phyloP scores from a whole-genome alignment of 805 yeast species.

The Cyberlindnera euphorbiae region DNA sequence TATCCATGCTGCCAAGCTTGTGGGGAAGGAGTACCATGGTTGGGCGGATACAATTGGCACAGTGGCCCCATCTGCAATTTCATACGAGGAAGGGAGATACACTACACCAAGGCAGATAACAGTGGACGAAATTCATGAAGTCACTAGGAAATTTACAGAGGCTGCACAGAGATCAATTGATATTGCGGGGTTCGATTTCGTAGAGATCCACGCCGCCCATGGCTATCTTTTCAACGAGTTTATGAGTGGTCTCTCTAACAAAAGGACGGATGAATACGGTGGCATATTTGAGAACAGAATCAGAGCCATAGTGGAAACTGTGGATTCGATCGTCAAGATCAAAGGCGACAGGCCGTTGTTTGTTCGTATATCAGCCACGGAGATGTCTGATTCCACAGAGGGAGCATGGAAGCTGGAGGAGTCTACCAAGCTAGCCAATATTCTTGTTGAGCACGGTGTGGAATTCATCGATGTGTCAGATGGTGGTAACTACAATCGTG shows the following conservation, averaged over 20 bases:
- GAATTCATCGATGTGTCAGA: slow-evolving; percentile 51
- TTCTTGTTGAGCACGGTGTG: slow-evolving; percentile 39
- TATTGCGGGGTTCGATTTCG: slow-evolving; percentile 27
- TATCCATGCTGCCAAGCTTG: slow-evolving; percentile 28
- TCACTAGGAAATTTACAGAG: slow-evolving; percentile 38
- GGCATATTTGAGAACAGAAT: slow-evolving; percentile 57
- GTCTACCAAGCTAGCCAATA: slow-evolving; percentile 32
- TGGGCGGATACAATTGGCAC: slow-evolving; percentile 35
- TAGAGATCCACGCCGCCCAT: slow-evolving; percentile 38
- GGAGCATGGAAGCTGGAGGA: slow-evolving; percentile 18
- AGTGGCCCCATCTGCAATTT: slow-evolving; percentile 42
- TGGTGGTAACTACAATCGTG: slow-evolving; percentile 41
- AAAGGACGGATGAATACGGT: slow-evolving; percentile 59
- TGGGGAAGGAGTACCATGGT: slow-evolving; percentile 34
- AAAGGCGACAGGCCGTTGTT: slow-evolving; percentile 48
- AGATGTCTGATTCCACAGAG: slow-evolving; percentile 14
- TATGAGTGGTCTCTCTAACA: slow-evolving; percentile 37
- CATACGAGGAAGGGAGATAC: slow-evolving; percentile 21
- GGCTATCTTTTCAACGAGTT: slow-evolving; percentile 53
- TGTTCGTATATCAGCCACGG: slow-evolving; percentile 20
- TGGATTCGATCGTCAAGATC: slow-evolving; percentile 45
- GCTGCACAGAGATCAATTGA: slow-evolving; percentile 48
- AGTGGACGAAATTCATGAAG: slow-evolving; percentile 33
- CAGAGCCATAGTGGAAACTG: slow-evolving; percentile 43
- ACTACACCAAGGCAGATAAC: slow-evolving; percentile 40